Evolutionary conservation across 352 stramenopile genomes (phyloP), one percentile per base, ranked within the genome.

Genomic region (Globisporangium polare): DNA sequence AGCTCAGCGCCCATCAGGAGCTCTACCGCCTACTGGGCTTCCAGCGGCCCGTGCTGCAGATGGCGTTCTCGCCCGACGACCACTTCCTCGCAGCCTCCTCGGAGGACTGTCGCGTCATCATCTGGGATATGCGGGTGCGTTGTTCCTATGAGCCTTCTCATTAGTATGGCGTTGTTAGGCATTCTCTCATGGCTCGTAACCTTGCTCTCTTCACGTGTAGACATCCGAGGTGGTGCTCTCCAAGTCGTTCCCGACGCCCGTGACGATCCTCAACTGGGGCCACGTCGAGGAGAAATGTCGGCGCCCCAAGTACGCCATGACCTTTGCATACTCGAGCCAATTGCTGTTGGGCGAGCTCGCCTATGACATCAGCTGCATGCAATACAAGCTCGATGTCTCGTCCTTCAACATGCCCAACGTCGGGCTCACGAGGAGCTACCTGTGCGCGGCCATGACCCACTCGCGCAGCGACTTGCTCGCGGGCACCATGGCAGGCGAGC

Each of bases 301-400:
- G 0, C 80, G 80, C 0, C 80, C 81, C 5, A 90, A 88, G 66
- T 90, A 93, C 63, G 63, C 65, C 31, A 68, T 93, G 47, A 74
- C 75, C 4, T 75, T 93, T 65, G 82, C 84, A 26, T 72, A 88
- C 66, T 82, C 78, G 17, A 90, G 78, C 35, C 82, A 93, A 58
- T 62, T 90, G 20, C 59, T 87, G 12, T 63, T 73, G 29, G 81
- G 75, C 33, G 77, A 90, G 31, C 65, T 90, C 53, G 80, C 79
- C 3, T 92, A 88, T 64, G 81, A 90, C 57, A 89, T 93, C 52
- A 62, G 64, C 3, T 80, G 75, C 58, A 93, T 93, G 82, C 82
- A 93, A 60, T 93, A 91, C 63, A 73, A 73, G 35, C 80, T 93
- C 33, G 80, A 93, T 42, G 69, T 89, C n/a, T 70, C 69, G 15